phyloP scores from a whole-genome alignment of 768 basidiomycete species.

The Boletus subcaerulescens region DNA sequence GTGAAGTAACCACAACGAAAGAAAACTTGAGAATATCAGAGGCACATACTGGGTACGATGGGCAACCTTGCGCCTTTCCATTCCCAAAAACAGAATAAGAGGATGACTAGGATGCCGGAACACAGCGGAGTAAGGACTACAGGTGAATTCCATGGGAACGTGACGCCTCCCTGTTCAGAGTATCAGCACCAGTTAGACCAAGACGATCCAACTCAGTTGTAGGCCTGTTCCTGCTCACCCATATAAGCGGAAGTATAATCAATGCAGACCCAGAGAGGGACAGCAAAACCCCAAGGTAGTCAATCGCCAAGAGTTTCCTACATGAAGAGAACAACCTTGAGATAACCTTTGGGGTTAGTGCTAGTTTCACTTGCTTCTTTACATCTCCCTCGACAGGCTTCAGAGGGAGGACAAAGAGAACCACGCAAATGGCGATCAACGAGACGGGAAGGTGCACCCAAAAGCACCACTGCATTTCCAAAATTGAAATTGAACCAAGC shows the following conservation, averaged over 20 bases:
- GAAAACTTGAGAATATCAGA: background rate
- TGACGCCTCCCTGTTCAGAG: background rate
- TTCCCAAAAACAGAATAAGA: background rate
- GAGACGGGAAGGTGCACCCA: background rate
- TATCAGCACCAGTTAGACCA: background rate
- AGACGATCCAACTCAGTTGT: background rate
- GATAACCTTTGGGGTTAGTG: background rate
- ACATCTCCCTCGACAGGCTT: background rate
- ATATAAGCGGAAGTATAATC: background rate
- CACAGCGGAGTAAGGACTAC: background rate
- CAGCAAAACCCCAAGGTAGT: background rate
- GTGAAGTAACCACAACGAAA: background rate
- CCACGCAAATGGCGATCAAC: background rate
- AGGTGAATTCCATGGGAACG: background rate
- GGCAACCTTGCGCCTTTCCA: background rate
- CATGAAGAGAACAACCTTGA: background rate
- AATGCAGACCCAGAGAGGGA: background rate
- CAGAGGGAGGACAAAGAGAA: background rate
- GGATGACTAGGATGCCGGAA: background rate
- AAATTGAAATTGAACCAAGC: background rate
- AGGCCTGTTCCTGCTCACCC: background rate
- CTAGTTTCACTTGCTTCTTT: background rate
- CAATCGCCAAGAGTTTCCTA: background rate
- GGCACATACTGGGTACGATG: background rate
- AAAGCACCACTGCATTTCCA: background rate